phyloP scores from a whole-genome alignment of 768 basidiomycete species.

The Daedalea quercina region DNA sequence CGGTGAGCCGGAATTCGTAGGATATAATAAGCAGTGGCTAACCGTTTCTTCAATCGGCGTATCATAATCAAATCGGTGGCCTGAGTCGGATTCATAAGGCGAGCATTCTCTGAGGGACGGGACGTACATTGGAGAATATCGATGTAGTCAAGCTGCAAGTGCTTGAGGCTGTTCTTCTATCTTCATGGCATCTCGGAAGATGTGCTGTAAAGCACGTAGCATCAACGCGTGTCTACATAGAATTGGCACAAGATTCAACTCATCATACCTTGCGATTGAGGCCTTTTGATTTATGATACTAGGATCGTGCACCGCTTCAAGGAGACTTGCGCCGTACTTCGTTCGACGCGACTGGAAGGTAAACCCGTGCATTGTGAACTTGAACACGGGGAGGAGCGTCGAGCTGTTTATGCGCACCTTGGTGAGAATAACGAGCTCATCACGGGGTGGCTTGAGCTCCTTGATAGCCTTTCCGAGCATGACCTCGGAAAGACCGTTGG shows the following conservation, averaged over 20 bases:
- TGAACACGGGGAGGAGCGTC: not conserved
- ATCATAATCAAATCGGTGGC: conserved; percentile 30
- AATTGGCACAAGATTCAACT: not conserved
- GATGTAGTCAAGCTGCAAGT: conserved; percentile 45
- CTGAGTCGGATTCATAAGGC: conserved; percentile 3
- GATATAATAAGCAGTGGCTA: not conserved
- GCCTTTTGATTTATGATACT: conserved; percentile 34
- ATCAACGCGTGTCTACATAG: no score
- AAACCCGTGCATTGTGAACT: not conserved
- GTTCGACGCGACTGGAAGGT: not conserved
- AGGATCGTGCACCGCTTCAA: conserved; percentile 7
- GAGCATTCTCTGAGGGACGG: no score
- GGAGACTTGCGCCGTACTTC: not conserved
- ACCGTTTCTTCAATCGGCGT: conserved; percentile 35
- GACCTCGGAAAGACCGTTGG: conserved; percentile 29
- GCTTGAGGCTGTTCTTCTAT: conserved; percentile 33
- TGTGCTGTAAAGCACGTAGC: conserved; percentile 28
- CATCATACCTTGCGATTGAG: conserved; percentile 31
- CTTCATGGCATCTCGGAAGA: conserved; percentile 56
- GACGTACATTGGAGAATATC: conserved; percentile 47
- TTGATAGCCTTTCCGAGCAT: conserved; percentile 41
- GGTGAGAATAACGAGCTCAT: conserved; percentile 41
- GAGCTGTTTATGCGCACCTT: conserved; percentile 24
- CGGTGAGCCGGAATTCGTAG: no score
- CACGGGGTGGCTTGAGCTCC: conserved; percentile 34